phyloP scores from a whole-genome alignment of 345 rosid genomes.

The Triadica sebifera region DNA sequence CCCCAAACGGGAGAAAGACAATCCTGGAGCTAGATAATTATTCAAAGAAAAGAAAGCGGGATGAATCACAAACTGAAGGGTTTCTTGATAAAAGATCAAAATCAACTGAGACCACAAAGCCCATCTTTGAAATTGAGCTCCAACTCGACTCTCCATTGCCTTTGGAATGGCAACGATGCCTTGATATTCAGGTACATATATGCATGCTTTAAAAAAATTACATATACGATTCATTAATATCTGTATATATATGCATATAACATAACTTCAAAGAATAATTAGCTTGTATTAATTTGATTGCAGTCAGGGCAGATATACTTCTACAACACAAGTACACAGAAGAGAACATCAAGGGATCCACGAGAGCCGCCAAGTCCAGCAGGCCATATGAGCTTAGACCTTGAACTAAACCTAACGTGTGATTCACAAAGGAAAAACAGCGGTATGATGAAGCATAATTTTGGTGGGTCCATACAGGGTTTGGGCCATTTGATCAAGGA shows the following conservation, averaged over 20 bases:
- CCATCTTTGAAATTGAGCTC: conserved; percentile 40
- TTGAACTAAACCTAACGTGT: conserved; percentile 61
- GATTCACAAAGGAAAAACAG: conserved; percentile 25
- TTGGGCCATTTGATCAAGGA: conserved; percentile 22
- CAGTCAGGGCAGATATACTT: conserved; percentile 74
- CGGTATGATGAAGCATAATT: conserved; percentile 14
- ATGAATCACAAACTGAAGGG: conserved; percentile 25
- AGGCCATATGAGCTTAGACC: conserved; percentile 60
- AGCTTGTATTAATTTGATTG: not conserved
- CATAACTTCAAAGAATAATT: no score
- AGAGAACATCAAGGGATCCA: conserved; percentile 53
- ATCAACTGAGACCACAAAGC: conserved; percentile 15
- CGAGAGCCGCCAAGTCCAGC: conserved; percentile 29
- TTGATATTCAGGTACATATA: conserved; percentile 58
- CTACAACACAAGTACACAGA: conserved; percentile 54
- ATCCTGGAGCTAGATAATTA: conserved; percentile 28
- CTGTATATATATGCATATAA: no score
- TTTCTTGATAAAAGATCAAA: conserved; percentile 27
- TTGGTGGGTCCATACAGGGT: conserved; percentile 6
- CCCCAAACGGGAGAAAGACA: conserved; percentile 30
- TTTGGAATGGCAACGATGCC: conserved; percentile 54
- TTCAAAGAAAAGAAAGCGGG: conserved; percentile 57
- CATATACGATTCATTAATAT: no score
- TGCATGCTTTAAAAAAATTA: no score
- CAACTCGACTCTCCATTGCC: conserved; percentile 54